Conservation (phyloP, 805 yeast species). For the Starmerella asiatica region DNA sequence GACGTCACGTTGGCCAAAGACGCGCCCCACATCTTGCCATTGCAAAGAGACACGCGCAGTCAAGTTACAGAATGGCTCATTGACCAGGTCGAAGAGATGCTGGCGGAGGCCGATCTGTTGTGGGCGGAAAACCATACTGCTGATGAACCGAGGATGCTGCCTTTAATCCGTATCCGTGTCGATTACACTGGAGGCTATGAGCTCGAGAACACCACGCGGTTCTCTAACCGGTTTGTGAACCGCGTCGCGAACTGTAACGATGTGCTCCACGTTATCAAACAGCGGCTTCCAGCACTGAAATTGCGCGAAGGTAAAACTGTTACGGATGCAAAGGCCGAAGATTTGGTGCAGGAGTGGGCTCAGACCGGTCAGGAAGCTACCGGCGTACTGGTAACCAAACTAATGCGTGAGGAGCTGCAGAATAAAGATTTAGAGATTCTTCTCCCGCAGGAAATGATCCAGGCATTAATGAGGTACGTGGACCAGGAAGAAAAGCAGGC, state of each 20-base stretch:
- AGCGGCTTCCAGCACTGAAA: background rate
- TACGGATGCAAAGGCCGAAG: background rate
- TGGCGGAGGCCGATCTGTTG: slow-evolving; percentile 41
- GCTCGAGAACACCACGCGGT: slow-evolving; percentile 78
- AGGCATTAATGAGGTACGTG: slow-evolving; percentile 58
- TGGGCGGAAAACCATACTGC: slow-evolving; percentile 32
- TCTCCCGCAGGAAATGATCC: slow-evolving; percentile 62
- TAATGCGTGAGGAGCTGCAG: slow-evolving; percentile 49
- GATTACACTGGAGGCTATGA: slow-evolving; percentile 87
- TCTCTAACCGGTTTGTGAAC: slow-evolving; percentile 83
- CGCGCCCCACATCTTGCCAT: slow-evolving; percentile 35
- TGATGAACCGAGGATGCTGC: slow-evolving; percentile 46
- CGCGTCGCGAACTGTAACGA: slow-evolving; percentile 83
- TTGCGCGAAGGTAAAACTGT: background rate
- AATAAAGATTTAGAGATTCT: slow-evolving; percentile 53
- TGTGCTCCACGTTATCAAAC: slow-evolving; percentile 55
- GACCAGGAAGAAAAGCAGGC: slow-evolving; percentile 73
- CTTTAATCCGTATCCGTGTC: slow-evolving; percentile 67
- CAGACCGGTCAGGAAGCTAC: background rate
- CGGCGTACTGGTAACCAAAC: slow-evolving; percentile 21
- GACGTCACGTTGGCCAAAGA: slow-evolving; percentile 41
- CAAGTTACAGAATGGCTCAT: slow-evolving; percentile 49
- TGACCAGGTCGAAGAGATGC: slow-evolving; percentile 52
- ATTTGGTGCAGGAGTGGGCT: background rate
- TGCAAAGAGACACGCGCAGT: slow-evolving; percentile 26